These are phyloP conservation scores for Linnemannia zychae DNA, from an alignment of 192 early-diverging fungal genomes.

Conservation along the genomic window DNA sequence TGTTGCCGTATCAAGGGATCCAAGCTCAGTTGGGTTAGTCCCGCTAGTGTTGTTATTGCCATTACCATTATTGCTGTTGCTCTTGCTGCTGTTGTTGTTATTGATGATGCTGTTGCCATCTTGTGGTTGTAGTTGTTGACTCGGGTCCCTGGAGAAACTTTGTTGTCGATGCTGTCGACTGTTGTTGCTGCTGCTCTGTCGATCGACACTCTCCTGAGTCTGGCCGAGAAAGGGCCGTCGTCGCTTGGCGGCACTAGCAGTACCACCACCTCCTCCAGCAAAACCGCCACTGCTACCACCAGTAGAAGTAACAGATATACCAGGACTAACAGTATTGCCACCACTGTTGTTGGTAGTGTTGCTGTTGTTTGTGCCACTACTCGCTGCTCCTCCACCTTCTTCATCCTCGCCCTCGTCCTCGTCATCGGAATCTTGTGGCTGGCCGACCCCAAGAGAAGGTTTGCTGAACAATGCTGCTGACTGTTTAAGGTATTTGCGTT, in stretches of 20 bases:
- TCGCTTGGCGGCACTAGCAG: not conserved
- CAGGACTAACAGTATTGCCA: not conserved
- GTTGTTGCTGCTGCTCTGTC: not conserved
- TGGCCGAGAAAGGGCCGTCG: not conserved
- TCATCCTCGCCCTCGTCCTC: not conserved
- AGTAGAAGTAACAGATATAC: not conserved
- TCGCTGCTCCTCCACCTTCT: not conserved
- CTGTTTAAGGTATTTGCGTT: not conserved
- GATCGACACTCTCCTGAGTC: not conserved
- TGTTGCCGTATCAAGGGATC: not conserved
- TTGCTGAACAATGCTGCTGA: not conserved
- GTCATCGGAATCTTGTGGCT: not conserved
- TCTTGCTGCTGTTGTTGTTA: not conserved
- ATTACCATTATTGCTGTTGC: not conserved
- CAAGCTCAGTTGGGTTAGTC: not conserved
- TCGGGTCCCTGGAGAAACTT: not conserved
- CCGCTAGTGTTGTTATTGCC: no score
- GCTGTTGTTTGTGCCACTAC: not conserved
- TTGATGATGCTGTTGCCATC: not conserved
- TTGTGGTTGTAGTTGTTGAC: conserved; percentile 6
- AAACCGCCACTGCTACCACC: not conserved
- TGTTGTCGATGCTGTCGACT: not conserved
- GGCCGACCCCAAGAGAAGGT: not conserved
- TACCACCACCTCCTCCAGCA: not conserved
- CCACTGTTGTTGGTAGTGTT: not conserved